A percentile compares a stretch with the other conserved stretches of the same genome.
Conservation (phyloP, 192 early-diverging fungal species). For the Mycoemilia scoparia region DNA sequence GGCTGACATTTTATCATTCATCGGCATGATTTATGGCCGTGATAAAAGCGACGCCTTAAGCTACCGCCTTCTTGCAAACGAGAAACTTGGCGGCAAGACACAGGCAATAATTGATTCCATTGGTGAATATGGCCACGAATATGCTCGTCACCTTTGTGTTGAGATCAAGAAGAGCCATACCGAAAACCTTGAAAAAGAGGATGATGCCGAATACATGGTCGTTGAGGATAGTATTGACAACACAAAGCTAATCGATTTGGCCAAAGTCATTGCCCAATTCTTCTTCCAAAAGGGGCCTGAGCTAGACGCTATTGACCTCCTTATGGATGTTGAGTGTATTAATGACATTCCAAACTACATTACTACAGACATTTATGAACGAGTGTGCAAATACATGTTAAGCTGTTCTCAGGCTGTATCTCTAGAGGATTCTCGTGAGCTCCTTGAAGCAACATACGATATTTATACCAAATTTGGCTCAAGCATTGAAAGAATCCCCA, state of each 20-base stretch:
- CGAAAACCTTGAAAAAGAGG: constrained; percentile 40
- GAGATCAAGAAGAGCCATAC: constrained; percentile 81
- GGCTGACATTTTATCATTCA: constrained; percentile 89
- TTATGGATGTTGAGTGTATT: constrained; percentile 75
- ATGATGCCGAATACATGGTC: constrained; percentile 34
- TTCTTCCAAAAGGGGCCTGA: constrained; percentile 95
- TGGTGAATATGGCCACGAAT: constrained; percentile 97
- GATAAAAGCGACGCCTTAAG: constrained; percentile 71
- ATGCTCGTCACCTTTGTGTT: constrained; percentile 82
- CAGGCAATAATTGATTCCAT: constrained; percentile 49
- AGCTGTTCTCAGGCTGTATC: constrained; percentile 84
- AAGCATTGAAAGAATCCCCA: constrained; percentile 63
- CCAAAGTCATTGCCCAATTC: constrained; percentile 79
- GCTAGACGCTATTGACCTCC: constrained; percentile 92
- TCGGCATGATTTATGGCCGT: constrained; percentile 89
- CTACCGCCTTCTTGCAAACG: constrained; percentile 71
- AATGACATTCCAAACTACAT: constrained; percentile 65
- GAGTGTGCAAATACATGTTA: constrained; percentile 90
- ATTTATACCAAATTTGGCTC: constrained; percentile 77
- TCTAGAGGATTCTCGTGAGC: constrained; percentile 71
- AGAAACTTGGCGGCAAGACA: no score
- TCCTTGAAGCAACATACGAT: constrained; percentile 67
- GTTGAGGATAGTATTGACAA: no score
- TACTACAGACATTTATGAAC: constrained; percentile 79
- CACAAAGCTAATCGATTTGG: constrained; percentile 53